Evolutionary conservation across 306 rosid genomes (phyloP).

Genomic region (Alnus rubra): DNA sequence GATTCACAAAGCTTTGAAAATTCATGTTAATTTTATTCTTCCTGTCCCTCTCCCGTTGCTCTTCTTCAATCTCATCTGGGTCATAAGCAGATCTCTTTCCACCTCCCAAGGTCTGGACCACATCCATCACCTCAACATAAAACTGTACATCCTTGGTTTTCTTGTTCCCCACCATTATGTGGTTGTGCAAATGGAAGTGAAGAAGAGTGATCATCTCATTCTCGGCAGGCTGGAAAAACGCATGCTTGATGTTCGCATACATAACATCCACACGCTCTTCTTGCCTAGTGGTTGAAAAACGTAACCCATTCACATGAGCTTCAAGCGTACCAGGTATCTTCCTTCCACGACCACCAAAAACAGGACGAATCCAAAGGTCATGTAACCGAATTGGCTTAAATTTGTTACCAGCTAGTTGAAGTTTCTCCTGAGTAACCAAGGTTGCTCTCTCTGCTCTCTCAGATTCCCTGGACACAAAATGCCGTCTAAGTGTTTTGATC

Average conservation of each 20-base stretch:
- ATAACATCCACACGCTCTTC: slow-evolving; percentile 86
- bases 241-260: slow-evolving; percentile 88
- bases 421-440: slow-evolving; percentile 89
- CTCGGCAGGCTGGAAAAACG: slow-evolving; percentile 96
- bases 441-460: slow-evolving; percentile 98
- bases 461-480: slow-evolving; percentile 88
- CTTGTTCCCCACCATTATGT: slow-evolving; percentile 94
- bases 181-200: slow-evolving; percentile 93
- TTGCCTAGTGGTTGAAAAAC: slow-evolving; percentile 77
- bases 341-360: slow-evolving; percentile 93
- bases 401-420: slow-evolving; percentile 83
- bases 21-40: slow-evolving; percentile 87
- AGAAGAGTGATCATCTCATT: slow-evolving; percentile 95
- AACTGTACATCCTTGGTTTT: slow-evolving; percentile 95
- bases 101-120: slow-evolving; percentile 86
- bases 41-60: slow-evolving; percentile 90
- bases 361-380: slow-evolving; percentile 94
- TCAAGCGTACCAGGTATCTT: slow-evolving; percentile 86
- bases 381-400: slow-evolving; percentile 80
- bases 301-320: slow-evolving; percentile 90
- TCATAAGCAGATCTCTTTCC: slow-evolving; percentile 91
- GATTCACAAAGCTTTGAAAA: slow-evolving; percentile 81
- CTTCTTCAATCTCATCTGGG: slow-evolving; percentile 97
- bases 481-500: slow-evolving; percentile 82
- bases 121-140: slow-evolving; percentile 92